A percentile compares a stretch with the other conserved stretches of the same genome.
Evolutionary conservation across 805 yeast species (phyloP).

Genomic region (Spathaspora arborariae): DNA sequence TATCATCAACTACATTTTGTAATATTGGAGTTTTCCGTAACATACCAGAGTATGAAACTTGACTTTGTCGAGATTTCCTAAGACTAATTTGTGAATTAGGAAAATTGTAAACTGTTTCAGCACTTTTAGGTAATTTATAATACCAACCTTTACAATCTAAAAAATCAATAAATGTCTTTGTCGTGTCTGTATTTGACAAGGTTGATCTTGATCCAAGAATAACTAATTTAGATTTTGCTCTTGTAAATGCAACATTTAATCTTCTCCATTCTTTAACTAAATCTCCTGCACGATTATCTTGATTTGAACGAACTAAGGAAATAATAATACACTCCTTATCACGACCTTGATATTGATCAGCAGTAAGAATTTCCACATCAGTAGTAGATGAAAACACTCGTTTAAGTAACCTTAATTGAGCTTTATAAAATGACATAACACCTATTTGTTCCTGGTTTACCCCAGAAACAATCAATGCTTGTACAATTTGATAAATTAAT

Average conservation of each 20-base stretch:
- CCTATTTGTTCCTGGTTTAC: conserved; percentile 63
- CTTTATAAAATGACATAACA: conserved; percentile 83
- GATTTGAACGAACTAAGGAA: conserved; percentile 83
- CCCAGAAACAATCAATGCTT: conserved; percentile 56
- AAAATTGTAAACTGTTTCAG: conserved; percentile 36
- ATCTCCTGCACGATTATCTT: conserved; percentile 63
- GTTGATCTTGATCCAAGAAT: conserved; percentile 77
- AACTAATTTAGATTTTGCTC: conserved; percentile 81
- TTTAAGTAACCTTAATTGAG: conserved; percentile 52
- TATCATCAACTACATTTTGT: conserved; percentile 28
- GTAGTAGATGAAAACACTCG: conserved; percentile 23
- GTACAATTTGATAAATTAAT: conserved; percentile 59
- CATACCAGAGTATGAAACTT: conserved; percentile 9
- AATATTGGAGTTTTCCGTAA: conserved; percentile 20
- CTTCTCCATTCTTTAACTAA: conserved; percentile 86
- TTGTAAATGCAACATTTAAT: conserved; percentile 88
- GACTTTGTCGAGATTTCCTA: background rate
- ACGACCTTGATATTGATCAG: conserved; percentile 94
- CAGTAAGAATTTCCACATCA: conserved; percentile 78
- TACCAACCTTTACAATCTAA: conserved; percentile 61
- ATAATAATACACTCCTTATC: conserved; percentile 90
- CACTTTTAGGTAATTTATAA: conserved; percentile 48
- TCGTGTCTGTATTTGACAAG: conserved; percentile 45
- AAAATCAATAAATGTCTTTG: conserved; percentile 58
- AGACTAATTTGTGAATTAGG: background rate